Base-by-base conservation (phyloP, 2,329 filamentous ascomycete species). In the Fusarium odoratissimum region DNA sequence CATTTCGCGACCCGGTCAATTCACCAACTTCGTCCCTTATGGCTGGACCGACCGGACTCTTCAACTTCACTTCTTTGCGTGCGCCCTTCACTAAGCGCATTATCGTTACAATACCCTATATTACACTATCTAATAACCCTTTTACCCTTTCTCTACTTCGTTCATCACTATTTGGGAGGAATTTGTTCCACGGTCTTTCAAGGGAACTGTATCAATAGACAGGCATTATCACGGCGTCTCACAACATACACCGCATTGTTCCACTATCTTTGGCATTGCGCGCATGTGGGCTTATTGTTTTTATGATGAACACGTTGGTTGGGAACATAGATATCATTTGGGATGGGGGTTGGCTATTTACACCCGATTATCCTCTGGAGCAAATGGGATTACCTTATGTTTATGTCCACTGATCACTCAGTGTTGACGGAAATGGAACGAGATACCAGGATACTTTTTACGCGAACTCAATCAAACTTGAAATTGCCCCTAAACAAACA, bases 181-280 rank as follows among this genome's bases (percentile, higher is more conserved):
- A 51, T 55, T 69, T 77, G 62, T 71, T 64, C 68, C 65, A 64
- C 59, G 49, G 61, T 59, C 52, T 75, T 74, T 70, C 56, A 69
- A 69, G 44, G 75, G 76, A 72, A 76, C 65, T 78, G 76, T 78
- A 78, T 70, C 69, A 76, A 49, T 78, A 78, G 74, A 78, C 70
- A 70, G 69, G 76, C 75, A 76, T 77, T 74, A 69, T 68, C 66
- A 76, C 72, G 76, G 70, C 75, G 76, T 75, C 74, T 77, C 67
- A 60, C 75, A 70, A 69, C 74, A 73, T 70, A 71, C 69, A 68
- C 57, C 73, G 59, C 66, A 71, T 49, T 31, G 58, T 67, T 57
- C 48, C 66, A 58, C 60, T 69, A 64, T 65, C 57, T 60, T 37
- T 52, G 40, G 56, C 42, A 44, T 57, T 58, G 59, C 51, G 49